phyloP scores from a whole-genome alignment of 805 yeast genomes.

The Ogataea ramenticola region DNA sequence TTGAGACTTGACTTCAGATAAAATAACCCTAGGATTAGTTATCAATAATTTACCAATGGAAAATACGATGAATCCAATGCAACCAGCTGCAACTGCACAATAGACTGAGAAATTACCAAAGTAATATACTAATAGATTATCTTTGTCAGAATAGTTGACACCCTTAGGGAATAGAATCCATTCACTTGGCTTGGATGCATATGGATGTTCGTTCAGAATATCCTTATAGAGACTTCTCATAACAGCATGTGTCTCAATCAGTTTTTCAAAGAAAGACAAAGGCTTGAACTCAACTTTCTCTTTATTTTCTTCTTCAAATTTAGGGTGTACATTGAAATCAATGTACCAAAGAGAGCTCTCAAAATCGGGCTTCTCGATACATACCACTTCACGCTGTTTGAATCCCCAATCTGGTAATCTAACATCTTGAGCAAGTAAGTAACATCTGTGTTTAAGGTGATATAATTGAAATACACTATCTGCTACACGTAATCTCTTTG shows the following conservation, averaged over 20 bases:
- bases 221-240: conserved; percentile 46
- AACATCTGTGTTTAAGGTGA: conserved; percentile 64
- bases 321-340: conserved; percentile 58
- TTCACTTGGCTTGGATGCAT: conserved; percentile 46
- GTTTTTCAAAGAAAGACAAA: conserved; percentile 40
- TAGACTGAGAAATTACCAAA: conserved; percentile 61
- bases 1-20: conserved; percentile 12
- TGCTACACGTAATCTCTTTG: conserved; percentile 40
- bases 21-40: conserved; percentile 4
- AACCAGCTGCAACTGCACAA: conserved; percentile 31
- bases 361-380: conserved; percentile 66
- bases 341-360: conserved; percentile 68
- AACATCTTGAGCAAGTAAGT: conserved; percentile 62
- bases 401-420: conserved; percentile 79
- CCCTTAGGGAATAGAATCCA: conserved; percentile 63
- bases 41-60: neutral
- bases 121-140: conserved; percentile 41
- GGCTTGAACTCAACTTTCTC: conserved; percentile 21
- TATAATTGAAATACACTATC: conserved; percentile 64
- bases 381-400: conserved; percentile 81
- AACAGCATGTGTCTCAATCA: conserved; percentile 48
- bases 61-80: neutral
- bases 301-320: conserved; percentile 27
- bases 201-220: conserved; percentile 39
- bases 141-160: conserved; percentile 46